phyloP scores from a whole-genome alignment of 2,329 filamentous ascomycete species.

The Neodidymelliopsis sp. region DNA sequence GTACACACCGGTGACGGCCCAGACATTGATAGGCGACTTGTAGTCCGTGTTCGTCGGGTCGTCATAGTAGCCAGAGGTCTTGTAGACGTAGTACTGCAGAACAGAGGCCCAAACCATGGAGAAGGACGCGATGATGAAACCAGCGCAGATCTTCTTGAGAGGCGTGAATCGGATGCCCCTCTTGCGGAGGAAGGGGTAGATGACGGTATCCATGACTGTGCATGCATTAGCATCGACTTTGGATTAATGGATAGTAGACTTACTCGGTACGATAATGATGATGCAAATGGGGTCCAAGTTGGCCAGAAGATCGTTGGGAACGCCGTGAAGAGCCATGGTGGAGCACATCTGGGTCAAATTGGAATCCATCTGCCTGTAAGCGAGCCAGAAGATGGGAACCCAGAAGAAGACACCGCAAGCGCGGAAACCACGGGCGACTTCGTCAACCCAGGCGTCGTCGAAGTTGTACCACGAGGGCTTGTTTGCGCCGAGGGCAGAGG shows the following conservation, averaged over 20 bases:
- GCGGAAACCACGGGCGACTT: slow-evolving; percentile 69
- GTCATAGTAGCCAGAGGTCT: slow-evolving; percentile 58
- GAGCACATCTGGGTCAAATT: slow-evolving; percentile 71
- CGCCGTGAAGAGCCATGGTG: slow-evolving; percentile 71
- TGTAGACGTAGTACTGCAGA: slow-evolving; percentile 67
- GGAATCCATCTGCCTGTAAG: slow-evolving; percentile 72
- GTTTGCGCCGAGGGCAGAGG: slow-evolving; percentile 63
- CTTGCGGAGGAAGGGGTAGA: slow-evolving; percentile 74
- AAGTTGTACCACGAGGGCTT: slow-evolving; percentile 78
- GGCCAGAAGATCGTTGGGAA: slow-evolving; percentile 79
- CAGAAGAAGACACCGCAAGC: slow-evolving; percentile 60
- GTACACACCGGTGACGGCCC: slow-evolving; percentile 60
- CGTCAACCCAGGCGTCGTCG: slow-evolving; percentile 83
- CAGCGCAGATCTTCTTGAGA: slow-evolving; percentile 76
- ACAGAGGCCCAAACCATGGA: slow-evolving; percentile 67
- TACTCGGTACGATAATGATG: slow-evolving; percentile 72
- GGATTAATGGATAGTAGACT: slow-evolving; percentile 56
- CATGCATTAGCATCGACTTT: slow-evolving; percentile 64
- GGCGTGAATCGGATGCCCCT: slow-evolving; percentile 72
- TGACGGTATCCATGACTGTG: slow-evolving; percentile 64
- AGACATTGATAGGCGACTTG: slow-evolving; percentile 60
- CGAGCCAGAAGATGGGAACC: slow-evolving; percentile 71
- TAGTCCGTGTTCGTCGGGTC: slow-evolving; percentile 43
- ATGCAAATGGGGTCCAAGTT: slow-evolving; percentile 80
- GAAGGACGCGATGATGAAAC: slow-evolving; percentile 70